Base-by-base conservation (phyloP, 345 rosid species). In the Microcos paniculata region DNA sequence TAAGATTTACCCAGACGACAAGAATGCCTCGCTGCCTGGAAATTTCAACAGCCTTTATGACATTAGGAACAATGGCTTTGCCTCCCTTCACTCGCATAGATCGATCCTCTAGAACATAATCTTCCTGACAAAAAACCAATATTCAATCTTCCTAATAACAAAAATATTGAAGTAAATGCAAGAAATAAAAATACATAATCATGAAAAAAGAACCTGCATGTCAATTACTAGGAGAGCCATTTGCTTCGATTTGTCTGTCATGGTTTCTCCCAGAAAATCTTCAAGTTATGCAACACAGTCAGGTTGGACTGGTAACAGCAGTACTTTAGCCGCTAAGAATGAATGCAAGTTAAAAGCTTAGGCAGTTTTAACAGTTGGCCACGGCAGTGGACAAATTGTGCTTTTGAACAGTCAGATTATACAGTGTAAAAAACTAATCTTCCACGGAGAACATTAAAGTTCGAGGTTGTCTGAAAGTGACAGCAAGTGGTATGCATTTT, bases 181-280 rank as follows among this genome's bases (percentile, higher is more conserved):
- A 35, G 40, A 35, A 35, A 18, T 69, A 30, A 31, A 51, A 13
- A 63, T 12, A 46, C 7, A 58, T 3, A 63, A 16, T 19, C 51
- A 35, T 2, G 5, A 57, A 59, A 78, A 9, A 70, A 45, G 3
- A 35, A 92, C 98, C 98, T 92, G 98, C 98, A 94, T 94, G 87
- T 91, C 98, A 77, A 92, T 94, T 31, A 94, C 97, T 8, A 92
- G 87, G 7, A 94, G 94, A 82, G 92, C 98, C 42, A 93, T 89
- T 57, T 85, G 82, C 81, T 62, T 91, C 92, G 89, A 66, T 58
- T 89, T 83, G 61, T 83, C 84, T 0, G 81, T 86, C 98, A 92
- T 91, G 62, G 21, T 38, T 55, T 51, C 10, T 28, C 6, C 49
- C 11, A 0, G 45, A 55, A 61, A 73, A 46, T 4, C 33, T 45